Evolutionary conservation across 768 basidiomycete species (phyloP), one percentile per base, ranked within the genome.

Genomic region (Porpolomopsis calyptriformis): DNA sequence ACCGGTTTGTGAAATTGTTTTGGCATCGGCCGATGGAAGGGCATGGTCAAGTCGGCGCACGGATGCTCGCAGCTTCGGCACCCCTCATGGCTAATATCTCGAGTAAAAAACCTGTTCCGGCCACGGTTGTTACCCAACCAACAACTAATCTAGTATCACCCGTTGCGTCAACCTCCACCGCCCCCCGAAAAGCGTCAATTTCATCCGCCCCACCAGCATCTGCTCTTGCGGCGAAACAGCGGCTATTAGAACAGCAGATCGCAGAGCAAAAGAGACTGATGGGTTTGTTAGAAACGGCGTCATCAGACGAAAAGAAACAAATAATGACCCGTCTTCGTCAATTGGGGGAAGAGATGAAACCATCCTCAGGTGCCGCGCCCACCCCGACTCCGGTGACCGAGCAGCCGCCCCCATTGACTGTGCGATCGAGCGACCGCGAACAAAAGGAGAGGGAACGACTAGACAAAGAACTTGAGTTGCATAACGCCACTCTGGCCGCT

Each of bases 21-120:
- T 96, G 93, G 91, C 90, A 94, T 64, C 74, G 85, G 48, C 91
- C 90, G 5, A 77, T 92, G 79, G 87, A 86, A 45, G 92, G 93
- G 0, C 86, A 92, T 55, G 92, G 92, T 6, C 80, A 78, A 51
- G 71, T 69, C 14, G 92, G 92, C 2, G 68, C 78, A 40, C 74
- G 83, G 52, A 77, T 82, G 69, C 65, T 97, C 48, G 89, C 85
- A 11, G 87, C 85, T 3, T 86, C 85, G 23, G 88, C 87, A 6
- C 74, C 80, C 1, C 55, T 86, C 8, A 72, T 94, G 8, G 81
- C 84, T 24, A 82, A 79, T 52, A 72, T 86, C 40, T 49, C 62
- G 20, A 52, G 62, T 6, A 72, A 70, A 45, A 67, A 66, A 11
- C 36, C 57, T 37, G 55, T 60, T n/a, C 51, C 62, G 0, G 33